Percentiles rank a stretch among this genome's conserved stretches.
Evolutionary conservation across 495 filamentous ascomycete genomes (phyloP).

Genomic region (Aspergillus egyptiacus): DNA sequence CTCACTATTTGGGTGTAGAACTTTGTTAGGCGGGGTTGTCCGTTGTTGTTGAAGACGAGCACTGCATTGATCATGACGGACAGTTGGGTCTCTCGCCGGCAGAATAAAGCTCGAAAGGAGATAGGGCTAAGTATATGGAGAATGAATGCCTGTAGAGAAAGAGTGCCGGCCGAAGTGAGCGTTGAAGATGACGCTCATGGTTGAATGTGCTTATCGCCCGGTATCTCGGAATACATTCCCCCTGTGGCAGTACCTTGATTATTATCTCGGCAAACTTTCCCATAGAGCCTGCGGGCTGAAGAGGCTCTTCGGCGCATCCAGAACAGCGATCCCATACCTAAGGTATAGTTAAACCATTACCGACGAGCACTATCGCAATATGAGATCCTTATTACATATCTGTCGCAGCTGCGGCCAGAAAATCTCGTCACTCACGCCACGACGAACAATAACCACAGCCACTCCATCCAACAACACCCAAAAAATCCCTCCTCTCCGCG

Average conservation of each 20-base stretch:
- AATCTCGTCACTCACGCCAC: not conserved
- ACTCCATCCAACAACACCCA: constrained; percentile 25
- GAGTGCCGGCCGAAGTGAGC: not conserved
- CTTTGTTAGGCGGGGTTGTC: constrained; percentile 92
- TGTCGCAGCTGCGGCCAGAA: not conserved
- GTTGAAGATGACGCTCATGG: not conserved
- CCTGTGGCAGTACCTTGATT: not conserved
- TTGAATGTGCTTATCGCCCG: constrained; percentile 12
- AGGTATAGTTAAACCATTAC: not conserved
- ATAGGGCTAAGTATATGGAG: not conserved
- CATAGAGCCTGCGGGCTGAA: not conserved
- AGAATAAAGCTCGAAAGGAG: too few relatives aligned
- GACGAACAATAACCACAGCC: constrained; percentile 7
- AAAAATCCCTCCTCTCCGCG: constrained; percentile 19
- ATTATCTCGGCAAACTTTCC: constrained; percentile 13
- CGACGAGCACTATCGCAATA: not conserved
- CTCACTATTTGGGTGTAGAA: constrained; percentile 97
- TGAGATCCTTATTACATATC: not conserved
- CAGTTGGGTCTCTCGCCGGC: too few relatives aligned
- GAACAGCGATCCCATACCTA: not conserved
- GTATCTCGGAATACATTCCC: constrained; percentile 10
- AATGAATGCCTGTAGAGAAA: not conserved
- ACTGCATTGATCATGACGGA: constrained; percentile 99
- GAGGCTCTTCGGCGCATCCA: constrained; percentile 10
- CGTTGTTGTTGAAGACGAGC: constrained; percentile 96